These are phyloP conservation scores for Castanopsis chinensis DNA, from an alignment of 306 rosid species.

Conservation along the genomic window DNA sequence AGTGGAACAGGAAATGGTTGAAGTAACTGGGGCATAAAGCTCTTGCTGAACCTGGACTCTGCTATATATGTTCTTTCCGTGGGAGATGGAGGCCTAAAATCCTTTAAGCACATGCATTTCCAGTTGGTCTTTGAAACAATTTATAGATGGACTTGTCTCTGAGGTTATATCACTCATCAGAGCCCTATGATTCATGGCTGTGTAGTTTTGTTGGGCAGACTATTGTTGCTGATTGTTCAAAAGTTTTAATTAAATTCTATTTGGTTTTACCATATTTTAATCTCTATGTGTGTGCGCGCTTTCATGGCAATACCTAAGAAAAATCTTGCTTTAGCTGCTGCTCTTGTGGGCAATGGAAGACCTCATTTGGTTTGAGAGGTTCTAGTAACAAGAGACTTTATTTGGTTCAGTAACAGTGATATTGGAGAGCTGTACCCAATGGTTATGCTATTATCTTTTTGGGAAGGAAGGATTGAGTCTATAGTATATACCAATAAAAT, in stretches of 20 bases:
- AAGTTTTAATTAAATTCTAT: background rate
- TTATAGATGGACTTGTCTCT: background rate
- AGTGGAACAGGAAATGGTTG: conserved; percentile 94
- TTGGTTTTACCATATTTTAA: background rate
- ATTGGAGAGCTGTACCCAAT: no score
- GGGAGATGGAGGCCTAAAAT: background rate
- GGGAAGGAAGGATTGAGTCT: no score
- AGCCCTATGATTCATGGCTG: background rate
- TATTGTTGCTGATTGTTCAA: background rate
- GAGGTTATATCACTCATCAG: background rate
- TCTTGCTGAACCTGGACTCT: conserved; percentile 16
- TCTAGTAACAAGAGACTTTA: no score
- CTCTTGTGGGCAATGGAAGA: background rate
- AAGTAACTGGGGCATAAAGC: conserved; percentile 57
- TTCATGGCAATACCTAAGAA: background rate
- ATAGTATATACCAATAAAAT: no score
- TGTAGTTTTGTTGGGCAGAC: background rate
- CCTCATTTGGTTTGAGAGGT: background rate
- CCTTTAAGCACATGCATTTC: background rate
- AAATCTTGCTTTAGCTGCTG: background rate
- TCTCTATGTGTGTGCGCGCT: background rate
- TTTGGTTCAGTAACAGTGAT: no score
- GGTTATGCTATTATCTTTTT: no score
- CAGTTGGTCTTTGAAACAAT: background rate
- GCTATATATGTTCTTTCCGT: background rate